Evolutionary conservation across 1,139 yeast genomes (phyloP).

Genomic region (Saccharomyces hybrid): DNA sequence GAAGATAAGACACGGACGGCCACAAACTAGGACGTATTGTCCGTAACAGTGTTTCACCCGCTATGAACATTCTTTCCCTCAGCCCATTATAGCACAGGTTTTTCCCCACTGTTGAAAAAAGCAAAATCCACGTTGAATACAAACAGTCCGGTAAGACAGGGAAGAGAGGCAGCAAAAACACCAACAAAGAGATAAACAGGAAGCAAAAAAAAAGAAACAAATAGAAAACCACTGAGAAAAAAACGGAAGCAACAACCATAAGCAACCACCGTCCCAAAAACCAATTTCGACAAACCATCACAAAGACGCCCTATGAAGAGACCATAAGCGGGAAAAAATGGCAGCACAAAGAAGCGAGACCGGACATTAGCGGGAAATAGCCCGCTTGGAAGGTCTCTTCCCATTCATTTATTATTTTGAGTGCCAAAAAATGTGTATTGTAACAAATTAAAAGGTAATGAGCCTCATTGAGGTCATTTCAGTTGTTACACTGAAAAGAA

Average conservation of each 20-base stretch:
- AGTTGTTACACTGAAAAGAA: constrained; percentile 99
- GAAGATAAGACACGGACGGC: neutral
- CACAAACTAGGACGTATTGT: neutral
- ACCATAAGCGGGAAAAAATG: neutral
- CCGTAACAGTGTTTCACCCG: neutral
- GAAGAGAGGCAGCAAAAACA: neutral
- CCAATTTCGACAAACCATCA: neutral
- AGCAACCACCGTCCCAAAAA: neutral
- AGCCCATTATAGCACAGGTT: neutral
- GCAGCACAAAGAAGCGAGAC: constrained; percentile 12
- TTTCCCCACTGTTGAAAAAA: neutral
- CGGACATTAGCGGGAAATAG: neutral
- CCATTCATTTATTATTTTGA: constrained; percentile 5
- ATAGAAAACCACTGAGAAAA: neutral
- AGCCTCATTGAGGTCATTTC: constrained; percentile 93
- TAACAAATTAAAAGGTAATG: constrained; percentile 39
- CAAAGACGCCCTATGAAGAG: neutral
- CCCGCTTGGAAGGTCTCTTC: neutral
- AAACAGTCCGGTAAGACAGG: neutral
- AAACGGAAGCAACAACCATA: neutral
- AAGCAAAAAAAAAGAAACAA: neutral
- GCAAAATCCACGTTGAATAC: neutral
- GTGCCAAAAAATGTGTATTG: constrained; percentile 31
- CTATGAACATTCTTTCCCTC: neutral
- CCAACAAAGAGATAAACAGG: neutral